Percentiles rank a stretch among this genome's conserved stretches.
Evolutionary conservation across 2,329 filamentous ascomycete species (phyloP).

Genomic region (Colletotrichum phormii): DNA sequence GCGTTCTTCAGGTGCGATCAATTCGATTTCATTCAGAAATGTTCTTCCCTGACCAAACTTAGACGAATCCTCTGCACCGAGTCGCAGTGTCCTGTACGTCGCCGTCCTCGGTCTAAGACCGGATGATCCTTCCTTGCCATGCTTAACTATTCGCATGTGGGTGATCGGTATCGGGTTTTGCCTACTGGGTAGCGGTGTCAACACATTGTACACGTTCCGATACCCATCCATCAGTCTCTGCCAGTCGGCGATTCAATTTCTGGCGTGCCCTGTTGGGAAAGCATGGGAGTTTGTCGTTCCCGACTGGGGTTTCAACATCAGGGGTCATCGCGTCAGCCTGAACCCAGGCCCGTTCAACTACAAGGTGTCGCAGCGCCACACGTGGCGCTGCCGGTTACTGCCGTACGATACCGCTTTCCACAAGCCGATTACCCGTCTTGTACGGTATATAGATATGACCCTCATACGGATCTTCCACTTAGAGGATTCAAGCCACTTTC

Average conservation of each 20-base stretch:
- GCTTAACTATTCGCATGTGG: slow-evolving; percentile 54
- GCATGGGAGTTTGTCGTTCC: slow-evolving; percentile 48
- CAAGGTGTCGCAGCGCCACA: too few relatives aligned
- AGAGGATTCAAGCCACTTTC: too few relatives aligned
- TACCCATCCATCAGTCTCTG: slow-evolving; percentile 48
- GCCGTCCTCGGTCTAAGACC: slow-evolving; percentile 45
- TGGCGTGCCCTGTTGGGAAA: slow-evolving; percentile 57
- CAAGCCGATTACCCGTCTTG: too few relatives aligned
- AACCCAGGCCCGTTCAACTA: slow-evolving; percentile 55
- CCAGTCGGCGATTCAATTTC: slow-evolving; percentile 52
- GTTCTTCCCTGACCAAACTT: background rate
- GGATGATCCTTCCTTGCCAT: slow-evolving; percentile 45
- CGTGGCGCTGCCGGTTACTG: too few relatives aligned
- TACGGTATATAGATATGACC: too few relatives aligned
- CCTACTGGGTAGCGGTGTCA: slow-evolving; percentile 50
- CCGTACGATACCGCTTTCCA: too few relatives aligned
- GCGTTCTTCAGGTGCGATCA: slow-evolving; percentile 4
- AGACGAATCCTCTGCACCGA: slow-evolving; percentile 31
- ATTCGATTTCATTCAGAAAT: background rate
- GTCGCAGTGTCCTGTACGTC: slow-evolving; percentile 42
- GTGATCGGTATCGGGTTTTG: slow-evolving; percentile 51
- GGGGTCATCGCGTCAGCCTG: slow-evolving; percentile 44
- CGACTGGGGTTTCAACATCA: slow-evolving; percentile 44
- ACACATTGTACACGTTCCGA: slow-evolving; percentile 54
- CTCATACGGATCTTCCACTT: too few relatives aligned